phyloP scores from a whole-genome alignment of 768 basidiomycete species.

The Rhodotorula taiwanensis region DNA sequence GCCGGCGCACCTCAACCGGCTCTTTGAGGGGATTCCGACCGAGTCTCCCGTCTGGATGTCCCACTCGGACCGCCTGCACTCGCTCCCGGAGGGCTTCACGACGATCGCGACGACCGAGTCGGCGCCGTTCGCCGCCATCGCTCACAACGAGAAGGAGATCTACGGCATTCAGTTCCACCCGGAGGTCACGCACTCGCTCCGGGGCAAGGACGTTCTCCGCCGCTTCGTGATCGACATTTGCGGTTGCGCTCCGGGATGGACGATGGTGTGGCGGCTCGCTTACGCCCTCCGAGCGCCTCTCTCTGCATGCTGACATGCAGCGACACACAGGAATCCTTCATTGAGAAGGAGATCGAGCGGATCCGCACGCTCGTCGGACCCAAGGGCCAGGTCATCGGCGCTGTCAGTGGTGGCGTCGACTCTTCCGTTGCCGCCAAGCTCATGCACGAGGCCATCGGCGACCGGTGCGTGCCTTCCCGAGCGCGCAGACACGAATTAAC shows the following conservation, averaged over 20 bases:
- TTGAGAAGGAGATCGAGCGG: conserved; percentile 87
- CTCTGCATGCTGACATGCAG: neutral
- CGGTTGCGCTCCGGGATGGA: conserved; percentile 74
- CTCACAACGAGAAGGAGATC: conserved; percentile 77
- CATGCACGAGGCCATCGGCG: conserved; percentile 99
- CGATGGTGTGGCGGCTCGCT: no score
- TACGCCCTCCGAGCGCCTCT: conserved; percentile 30
- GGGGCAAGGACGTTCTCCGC: conserved; percentile 80
- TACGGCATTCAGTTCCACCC: conserved; percentile 99
- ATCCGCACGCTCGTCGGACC: conserved; percentile 91
- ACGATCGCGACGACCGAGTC: conserved; percentile 77
- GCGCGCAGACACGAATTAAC: neutral
- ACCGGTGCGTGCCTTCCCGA: conserved; percentile 65
- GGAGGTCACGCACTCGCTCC: conserved; percentile 89
- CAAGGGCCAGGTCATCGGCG: conserved; percentile 92
- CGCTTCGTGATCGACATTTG: conserved; percentile 80
- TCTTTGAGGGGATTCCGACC: conserved; percentile 81
- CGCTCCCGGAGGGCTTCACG: conserved; percentile 72
- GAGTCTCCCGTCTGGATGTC: conserved; percentile 99
- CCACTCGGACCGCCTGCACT: conserved; percentile 87
- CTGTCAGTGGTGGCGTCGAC: conserved; percentile 95
- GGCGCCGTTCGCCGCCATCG: conserved; percentile 87
- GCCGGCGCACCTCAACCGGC: conserved; percentile 51
- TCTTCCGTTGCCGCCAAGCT: conserved; percentile 97
- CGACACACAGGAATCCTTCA: conserved; percentile 74